Percentiles rank a stretch among this genome's conserved stretches.
Conservation (phyloP, 2,329 filamentous ascomycete species). For the Blastomyces gilchristii region DNA sequence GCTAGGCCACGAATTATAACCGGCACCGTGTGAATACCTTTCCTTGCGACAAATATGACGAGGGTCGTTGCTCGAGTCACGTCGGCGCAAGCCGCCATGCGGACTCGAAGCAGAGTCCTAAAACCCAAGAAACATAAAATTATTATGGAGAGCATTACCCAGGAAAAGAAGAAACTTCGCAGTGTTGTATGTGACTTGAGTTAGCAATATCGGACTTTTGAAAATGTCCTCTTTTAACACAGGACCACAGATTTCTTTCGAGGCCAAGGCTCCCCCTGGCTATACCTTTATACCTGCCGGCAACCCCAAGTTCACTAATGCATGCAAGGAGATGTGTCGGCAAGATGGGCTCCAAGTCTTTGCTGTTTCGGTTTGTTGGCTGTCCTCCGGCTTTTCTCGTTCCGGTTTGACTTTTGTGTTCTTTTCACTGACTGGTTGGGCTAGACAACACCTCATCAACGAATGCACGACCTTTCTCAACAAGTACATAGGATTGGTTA, state of each 20-base stretch:
- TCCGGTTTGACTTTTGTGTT: neutral
- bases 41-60: slow-evolving; percentile 22
- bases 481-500: slow-evolving; percentile 54
- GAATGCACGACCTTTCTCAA: slow-evolving; percentile 46
- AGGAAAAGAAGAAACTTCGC: slow-evolving; percentile 51
- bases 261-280: slow-evolving; percentile 45
- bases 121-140: slow-evolving; percentile 44
- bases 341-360: slow-evolving; percentile 45
- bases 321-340: slow-evolving; percentile 51
- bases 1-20: neutral
- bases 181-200: slow-evolving; percentile 36
- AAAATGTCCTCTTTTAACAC: neutral
- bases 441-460: slow-evolving; percentile 41
- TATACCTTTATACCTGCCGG: slow-evolving; percentile 53
- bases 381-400: slow-evolving; percentile 5
- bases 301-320: slow-evolving; percentile 48
- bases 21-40: neutral
- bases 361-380: slow-evolving; percentile 49
- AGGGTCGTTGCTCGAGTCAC: slow-evolving; percentile 27
- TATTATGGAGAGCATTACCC: slow-evolving; percentile 47
- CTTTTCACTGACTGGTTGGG: slow-evolving; percentile 12
- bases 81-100: slow-evolving; percentile 27
- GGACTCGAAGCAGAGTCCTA: slow-evolving; percentile 24
- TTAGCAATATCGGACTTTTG: neutral
- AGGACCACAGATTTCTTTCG: slow-evolving; percentile 42